Conservation (phyloP, 805 yeast species). For the Tetrapisispora phaffii region DNA sequence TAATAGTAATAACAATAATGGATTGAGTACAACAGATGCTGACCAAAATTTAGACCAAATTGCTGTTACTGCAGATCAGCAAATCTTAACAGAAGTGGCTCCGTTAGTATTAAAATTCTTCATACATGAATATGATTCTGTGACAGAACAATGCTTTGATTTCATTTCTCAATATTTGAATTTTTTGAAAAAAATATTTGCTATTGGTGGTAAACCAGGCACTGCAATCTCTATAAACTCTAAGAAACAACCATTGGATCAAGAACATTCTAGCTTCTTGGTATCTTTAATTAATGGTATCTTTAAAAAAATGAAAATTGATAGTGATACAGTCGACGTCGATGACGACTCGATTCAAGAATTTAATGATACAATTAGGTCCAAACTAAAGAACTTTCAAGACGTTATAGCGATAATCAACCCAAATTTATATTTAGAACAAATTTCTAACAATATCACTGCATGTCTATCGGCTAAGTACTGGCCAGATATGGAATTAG, state of each 20-base stretch:
- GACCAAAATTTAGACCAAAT: conserved; percentile 18
- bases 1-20: too few relatives aligned
- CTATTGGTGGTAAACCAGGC: conserved; percentile 32
- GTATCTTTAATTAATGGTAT: conserved; percentile 57
- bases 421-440: conserved; percentile 52
- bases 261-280: conserved; percentile 42
- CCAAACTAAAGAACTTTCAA: conserved; percentile 66
- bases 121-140: conserved; percentile 80
- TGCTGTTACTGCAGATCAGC: conserved; percentile 34
- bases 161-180: conserved; percentile 67
- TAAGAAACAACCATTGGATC: conserved; percentile 27
- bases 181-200: conserved; percentile 48
- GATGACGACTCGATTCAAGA: conserved; percentile 69
- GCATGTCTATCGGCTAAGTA: conserved; percentile 34
- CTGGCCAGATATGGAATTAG: conserved; percentile 84
- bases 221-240: conserved; percentile 32
- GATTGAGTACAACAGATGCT: too few relatives aligned
- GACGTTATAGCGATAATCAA: conserved; percentile 62
- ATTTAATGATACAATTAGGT: conserved; percentile 64
- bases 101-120: conserved; percentile 66
- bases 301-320: conserved; percentile 70
- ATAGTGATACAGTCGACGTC: conserved; percentile 62
- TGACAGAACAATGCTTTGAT: conserved; percentile 72
- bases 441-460: conserved; percentile 46
- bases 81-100: conserved; percentile 48